Evolutionary conservation across 768 basidiomycete species (phyloP).

Genomic region (Lactarius hengduanensis): DNA sequence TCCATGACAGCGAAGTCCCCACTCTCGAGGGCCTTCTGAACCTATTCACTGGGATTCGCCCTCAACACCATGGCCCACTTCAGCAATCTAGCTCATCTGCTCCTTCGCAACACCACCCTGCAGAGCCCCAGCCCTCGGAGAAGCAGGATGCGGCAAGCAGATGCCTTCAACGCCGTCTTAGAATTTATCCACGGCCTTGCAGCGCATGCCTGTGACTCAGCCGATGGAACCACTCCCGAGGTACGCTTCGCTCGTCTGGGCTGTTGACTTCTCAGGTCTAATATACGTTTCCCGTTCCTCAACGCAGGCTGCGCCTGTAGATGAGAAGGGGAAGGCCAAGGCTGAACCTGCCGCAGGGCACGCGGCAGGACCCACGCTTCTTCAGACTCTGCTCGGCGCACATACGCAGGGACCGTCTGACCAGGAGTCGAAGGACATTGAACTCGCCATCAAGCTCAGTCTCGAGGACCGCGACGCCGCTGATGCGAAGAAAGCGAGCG

Average conservation of each 20-base stretch:
- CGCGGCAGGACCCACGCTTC: background rate
- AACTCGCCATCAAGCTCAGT: conserved; percentile 21
- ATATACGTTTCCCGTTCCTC: background rate
- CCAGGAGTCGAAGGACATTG: conserved; percentile 14
- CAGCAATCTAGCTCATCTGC: background rate
- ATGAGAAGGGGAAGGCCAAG: conserved; percentile 10
- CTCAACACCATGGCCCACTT: background rate
- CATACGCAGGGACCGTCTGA: background rate
- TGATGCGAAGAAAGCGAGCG: conserved; percentile 5
- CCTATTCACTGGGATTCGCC: background rate
- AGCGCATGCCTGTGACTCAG: background rate
- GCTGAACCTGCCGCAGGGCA: background rate
- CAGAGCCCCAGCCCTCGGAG: background rate
- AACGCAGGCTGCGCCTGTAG: background rate
- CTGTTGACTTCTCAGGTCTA: background rate
- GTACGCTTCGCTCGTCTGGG: background rate
- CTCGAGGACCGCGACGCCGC: conserved; percentile 16
- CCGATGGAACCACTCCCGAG: background rate
- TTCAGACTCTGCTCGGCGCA: background rate
- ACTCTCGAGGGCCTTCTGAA: conserved; percentile 1
- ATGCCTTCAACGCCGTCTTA: background rate
- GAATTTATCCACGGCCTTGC: conserved; percentile 13
- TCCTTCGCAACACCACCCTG: background rate
- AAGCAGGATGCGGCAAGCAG: background rate
- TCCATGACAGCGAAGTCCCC: background rate